Evolutionary conservation across 352 stramenopile species (phyloP), one percentile per base, ranked within the genome.

Genomic region (Phytophthora sp.): DNA sequence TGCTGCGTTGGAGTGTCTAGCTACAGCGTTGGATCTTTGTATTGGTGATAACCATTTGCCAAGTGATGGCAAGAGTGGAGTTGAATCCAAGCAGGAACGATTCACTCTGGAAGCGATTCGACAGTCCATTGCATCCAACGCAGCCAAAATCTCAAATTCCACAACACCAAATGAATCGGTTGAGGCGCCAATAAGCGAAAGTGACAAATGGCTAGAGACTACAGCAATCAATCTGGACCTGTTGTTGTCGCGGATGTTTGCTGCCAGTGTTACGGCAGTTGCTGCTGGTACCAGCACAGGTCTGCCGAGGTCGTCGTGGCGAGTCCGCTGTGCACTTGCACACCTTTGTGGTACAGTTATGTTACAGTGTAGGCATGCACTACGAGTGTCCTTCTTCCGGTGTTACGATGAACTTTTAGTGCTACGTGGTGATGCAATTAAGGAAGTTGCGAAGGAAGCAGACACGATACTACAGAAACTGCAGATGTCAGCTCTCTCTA

Each of bases 401-500:
- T 91, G 78, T 38, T 92, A 84, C 24, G 88, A 96, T 54, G 82
- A 93, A 48, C 74, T 95, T 26, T 68, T 96, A 42, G 79, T 92
- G 18, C 62, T 92, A 28, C 67, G 70, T 24, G 72, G 74, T 9
- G 83, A 96, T 28, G 35, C 60, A 5, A 92, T 92, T 27, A 42
- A 55, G 2, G 42, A 76, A 11, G 70, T 77, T 11, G 51, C 64
- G 12, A 13, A 48, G 7, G 62, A 72, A 34, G 69, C 79, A 24
- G 48, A 62, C 10, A 44, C 13, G 9, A 48, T 77, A 17, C 54
- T 77, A 8, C 54, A 72, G 24, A 67, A 72, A 17, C 49, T 77
- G 9, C 69, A 77, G n/a, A 34, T 60, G 46, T 77, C 64, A 4
- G 46, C 50, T 15, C 35, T 78, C 12, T 75, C 79, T 34, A 41